Evolutionary conservation across 768 basidiomycete species (phyloP), one percentile per base, ranked within the genome.

Genomic region (Mycena belliarum): DNA sequence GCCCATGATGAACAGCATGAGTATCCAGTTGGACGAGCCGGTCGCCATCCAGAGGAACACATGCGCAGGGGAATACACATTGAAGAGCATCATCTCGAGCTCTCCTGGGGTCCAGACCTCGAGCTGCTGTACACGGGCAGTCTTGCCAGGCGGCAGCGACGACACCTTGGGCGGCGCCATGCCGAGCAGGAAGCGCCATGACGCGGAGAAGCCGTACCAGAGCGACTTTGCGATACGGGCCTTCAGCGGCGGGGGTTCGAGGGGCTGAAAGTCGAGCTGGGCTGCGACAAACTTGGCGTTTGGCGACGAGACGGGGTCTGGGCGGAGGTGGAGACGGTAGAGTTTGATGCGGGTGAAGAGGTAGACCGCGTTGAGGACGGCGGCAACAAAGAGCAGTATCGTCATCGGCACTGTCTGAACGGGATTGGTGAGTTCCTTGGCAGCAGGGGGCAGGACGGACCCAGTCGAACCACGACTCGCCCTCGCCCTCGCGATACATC

Each of bases 1-100:
- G 2, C 78, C 79, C 90, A 93, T 91, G 58, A 89, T 73, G n/a
- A 82, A 63, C 33, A 83, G 62, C 76, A 87, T 86, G 52, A 85
- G 57, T 56, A 92, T 82, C 91, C 91, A 94, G 71, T 91, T 93
- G 20, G 86, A 80, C 23, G 84, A 78, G 8, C 78, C 79, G 25
- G 85, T 85, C 41, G 83, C 82, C 69, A 85, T 79, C 91, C 91
- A 94, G 62, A 91, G 67, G 42, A 91, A 67, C 1, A 81, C 78
- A 63, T 93, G 91, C 15, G 80, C 84, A 38, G 92, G 92, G 1
- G 91, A 93, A 72, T 93, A 94, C 24, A 91, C 71, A 40, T 81
- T 79, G 59, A 94, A 87, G 28, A 94, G 73, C 61, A 78, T 79
- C 60, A 83, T 76, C 67, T 93, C 89, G 38, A 89, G 72, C 61